A percentile compares a stretch with the other conserved stretches of the same genome.
phyloP scores from a whole-genome alignment of 768 basidiomycete species.

The Rhizopogon salebrosus region DNA sequence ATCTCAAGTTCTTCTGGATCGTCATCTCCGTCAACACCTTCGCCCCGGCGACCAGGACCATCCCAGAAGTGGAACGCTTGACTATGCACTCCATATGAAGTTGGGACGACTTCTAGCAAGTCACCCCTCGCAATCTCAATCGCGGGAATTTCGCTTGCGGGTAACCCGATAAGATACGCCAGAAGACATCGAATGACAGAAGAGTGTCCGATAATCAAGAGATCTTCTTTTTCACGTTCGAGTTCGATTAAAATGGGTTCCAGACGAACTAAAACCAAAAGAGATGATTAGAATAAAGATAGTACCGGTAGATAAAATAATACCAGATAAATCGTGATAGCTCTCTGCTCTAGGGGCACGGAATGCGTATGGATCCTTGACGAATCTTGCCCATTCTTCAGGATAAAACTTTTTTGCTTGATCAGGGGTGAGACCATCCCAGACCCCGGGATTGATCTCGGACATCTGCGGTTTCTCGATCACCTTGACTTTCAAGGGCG shows the following conservation, averaged over 20 bases:
- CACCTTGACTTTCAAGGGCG: conserved; percentile 62
- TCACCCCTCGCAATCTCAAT: conserved; percentile 97
- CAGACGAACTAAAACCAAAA: conserved; percentile 64
- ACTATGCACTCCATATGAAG: conserved; percentile 85
- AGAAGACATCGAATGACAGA: conserved; percentile 96
- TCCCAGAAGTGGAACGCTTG: conserved; percentile 93
- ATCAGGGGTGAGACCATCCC: conserved; percentile 92
- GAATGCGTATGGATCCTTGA: conserved; percentile 90
- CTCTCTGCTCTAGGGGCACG: conserved; percentile 92
- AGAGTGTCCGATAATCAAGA: conserved; percentile 94
- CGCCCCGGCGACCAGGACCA: conserved; percentile 63
- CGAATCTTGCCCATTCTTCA: conserved; percentile 89
- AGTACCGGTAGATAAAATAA: conserved; percentile 11
- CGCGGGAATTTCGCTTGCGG: conserved; percentile 93
- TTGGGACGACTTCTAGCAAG: conserved; percentile 87
- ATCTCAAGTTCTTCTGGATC: conserved; percentile 12
- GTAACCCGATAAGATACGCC: conserved; percentile 88
- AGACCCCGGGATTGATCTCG: conserved; percentile 96
- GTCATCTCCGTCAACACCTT: conserved; percentile 29
- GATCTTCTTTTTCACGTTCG: conserved; percentile 89
- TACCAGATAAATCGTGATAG: conserved; percentile 91
- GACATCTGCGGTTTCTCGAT: conserved; percentile 95
- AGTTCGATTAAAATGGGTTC: conserved; percentile 91
- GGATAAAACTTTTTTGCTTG: conserved; percentile 89
- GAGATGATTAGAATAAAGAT: background rate